Evolutionary conservation across 768 basidiomycete species (phyloP).

Genomic region (Xerocomellus amylosporus): DNA sequence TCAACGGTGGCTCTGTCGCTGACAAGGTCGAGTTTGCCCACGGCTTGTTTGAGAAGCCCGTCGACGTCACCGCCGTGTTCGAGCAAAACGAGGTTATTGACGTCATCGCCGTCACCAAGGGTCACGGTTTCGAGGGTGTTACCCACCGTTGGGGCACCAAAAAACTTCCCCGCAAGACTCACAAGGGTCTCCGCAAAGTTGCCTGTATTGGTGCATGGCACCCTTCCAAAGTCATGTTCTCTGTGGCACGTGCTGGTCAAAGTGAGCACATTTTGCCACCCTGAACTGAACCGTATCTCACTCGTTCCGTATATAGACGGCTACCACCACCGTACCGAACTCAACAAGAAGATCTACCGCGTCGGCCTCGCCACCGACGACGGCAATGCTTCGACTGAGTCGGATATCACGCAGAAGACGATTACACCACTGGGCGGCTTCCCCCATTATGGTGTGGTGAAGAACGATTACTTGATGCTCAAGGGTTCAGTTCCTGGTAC

Average conservation of each 20-base stretch:
- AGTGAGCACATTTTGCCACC: conserved; percentile 50
- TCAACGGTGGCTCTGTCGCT: conserved; percentile 92
- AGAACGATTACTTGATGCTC: conserved; percentile 96
- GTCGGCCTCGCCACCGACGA: conserved; percentile 78
- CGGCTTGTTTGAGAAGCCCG: conserved; percentile 93
- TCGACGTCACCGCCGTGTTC: conserved; percentile 82
- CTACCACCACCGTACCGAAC: conserved; percentile 94
- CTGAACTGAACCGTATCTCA: background rate
- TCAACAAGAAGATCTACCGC: conserved; percentile 99
- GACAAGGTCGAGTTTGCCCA: conserved; percentile 98
- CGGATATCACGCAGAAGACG: conserved; percentile 88
- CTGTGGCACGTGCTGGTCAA: conserved; percentile 99
- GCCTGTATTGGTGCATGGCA: conserved; percentile 99
- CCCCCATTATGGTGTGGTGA: conserved; percentile 98
- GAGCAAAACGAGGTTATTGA: conserved; percentile 97
- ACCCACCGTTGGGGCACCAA: conserved; percentile 99
- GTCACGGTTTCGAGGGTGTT: conserved; percentile 99
- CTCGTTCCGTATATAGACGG: conserved; percentile 55
- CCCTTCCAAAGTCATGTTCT: conserved; percentile 99
- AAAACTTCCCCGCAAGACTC: conserved; percentile 97
- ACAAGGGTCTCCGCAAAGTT: conserved; percentile 99
- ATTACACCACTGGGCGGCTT: conserved; percentile 99
- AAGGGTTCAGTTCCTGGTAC: conserved; percentile 96
- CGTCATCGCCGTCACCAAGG: conserved; percentile 97
- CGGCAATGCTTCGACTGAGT: conserved; percentile 88